These are phyloP conservation scores for Colletotrichum sp. DNA, from an alignment of 2,329 filamentous ascomycete species.

Conservation along the genomic window DNA sequence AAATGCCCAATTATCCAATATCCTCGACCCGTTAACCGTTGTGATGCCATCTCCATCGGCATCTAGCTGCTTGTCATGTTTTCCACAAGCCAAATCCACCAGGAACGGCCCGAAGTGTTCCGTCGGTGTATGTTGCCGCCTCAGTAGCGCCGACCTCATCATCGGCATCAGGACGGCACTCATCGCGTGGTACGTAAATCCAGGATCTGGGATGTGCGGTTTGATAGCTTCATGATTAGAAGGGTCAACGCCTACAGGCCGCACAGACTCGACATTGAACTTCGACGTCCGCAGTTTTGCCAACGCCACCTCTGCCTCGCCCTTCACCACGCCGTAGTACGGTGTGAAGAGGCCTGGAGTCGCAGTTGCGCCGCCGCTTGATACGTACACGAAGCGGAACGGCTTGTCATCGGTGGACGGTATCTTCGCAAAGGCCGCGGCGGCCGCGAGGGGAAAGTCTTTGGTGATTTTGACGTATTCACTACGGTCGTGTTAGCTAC, in stretches of 20 bases:
- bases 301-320: constrained; percentile 65
- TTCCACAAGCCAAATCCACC: constrained; percentile 49
- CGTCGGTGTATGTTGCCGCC: constrained; percentile 44
- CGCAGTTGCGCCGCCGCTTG: constrained; percentile 65
- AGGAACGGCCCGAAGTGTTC: constrained; percentile 47
- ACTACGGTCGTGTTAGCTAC: constrained; percentile 27
- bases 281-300: constrained; percentile 52
- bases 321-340: constrained; percentile 71
- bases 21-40: constrained; percentile 31
- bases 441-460: constrained; percentile 68
- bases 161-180: constrained; percentile 27
- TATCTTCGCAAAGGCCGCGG: constrained; percentile 60
- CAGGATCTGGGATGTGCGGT: constrained; percentile 42
- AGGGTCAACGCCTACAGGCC: constrained; percentile 65
- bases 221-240: constrained; percentile 43
- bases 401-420: constrained; percentile 44
- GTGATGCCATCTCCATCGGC: constrained; percentile 33
- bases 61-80: constrained; percentile 28
- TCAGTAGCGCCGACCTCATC: constrained; percentile 22
- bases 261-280: constrained; percentile 60
- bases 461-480: constrained; percentile 74
- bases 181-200: constrained; percentile 15
- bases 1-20: constrained; percentile 39
- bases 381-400: constrained; percentile 76
- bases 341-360: constrained; percentile 59